Evolutionary conservation across 306 rosid species (phyloP).

Genomic region (Rosa multiflora): DNA sequence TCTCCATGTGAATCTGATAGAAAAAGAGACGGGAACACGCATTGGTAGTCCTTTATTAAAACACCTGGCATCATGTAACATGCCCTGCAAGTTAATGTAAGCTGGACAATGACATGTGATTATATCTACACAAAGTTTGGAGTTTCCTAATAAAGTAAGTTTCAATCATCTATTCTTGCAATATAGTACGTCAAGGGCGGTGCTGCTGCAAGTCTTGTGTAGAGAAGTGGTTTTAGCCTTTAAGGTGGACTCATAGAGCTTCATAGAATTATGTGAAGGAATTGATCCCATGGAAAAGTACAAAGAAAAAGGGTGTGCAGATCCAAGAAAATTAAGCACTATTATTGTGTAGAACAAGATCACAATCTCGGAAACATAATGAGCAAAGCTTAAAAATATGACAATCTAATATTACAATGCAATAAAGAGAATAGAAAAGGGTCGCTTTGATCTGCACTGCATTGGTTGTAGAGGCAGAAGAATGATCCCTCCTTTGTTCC

Average conservation of each 20-base stretch:
- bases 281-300: not conserved
- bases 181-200: slow-evolving; percentile 18
- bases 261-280: not conserved
- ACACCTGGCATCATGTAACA: slow-evolving; percentile 24
- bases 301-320: not conserved
- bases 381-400: slow-evolving; percentile 23
- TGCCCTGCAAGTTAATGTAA: slow-evolving; percentile 20
- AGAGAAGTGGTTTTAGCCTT: not conserved
- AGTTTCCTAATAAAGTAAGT: slow-evolving; percentile 2
- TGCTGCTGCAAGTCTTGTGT: slow-evolving; percentile 6
- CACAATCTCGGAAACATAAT: slow-evolving; percentile 18
- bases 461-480: slow-evolving; percentile 16
- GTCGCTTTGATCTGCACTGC: slow-evolving; percentile 26
- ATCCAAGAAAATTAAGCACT: slow-evolving; percentile 17
- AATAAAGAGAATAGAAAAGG: slow-evolving; percentile 9
- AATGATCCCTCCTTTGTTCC: slow-evolving; percentile 1
- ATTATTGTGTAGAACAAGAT: slow-evolving; percentile 15
- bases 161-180: not conserved
- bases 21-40: not conserved
- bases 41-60: slow-evolving; percentile 16
- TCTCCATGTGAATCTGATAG: slow-evolving; percentile 34
- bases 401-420: slow-evolving; percentile 15
- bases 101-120: slow-evolving; percentile 18
- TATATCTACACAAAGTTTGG: not conserved
- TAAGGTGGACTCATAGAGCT: slow-evolving; percentile 13